Evolutionary conservation across 2,329 filamentous ascomycete genomes (phyloP).

Genomic region (Aspergillus chevalieri): DNA sequence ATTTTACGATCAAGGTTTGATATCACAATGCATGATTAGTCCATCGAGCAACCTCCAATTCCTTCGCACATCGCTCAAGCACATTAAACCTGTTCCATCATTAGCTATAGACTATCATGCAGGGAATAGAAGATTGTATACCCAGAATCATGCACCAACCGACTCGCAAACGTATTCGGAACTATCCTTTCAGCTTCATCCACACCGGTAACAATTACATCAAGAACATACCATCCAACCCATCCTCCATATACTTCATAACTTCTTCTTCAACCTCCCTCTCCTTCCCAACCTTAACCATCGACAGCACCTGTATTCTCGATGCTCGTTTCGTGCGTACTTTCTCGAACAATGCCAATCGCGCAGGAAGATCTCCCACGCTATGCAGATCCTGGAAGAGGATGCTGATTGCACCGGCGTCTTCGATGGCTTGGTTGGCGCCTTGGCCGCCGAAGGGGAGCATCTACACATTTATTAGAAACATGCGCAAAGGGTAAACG

Average conservation of each 20-base stretch:
- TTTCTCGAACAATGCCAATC: constrained; percentile 1
- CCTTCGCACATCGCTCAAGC: background rate
- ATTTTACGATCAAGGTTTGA: too few species aligned
- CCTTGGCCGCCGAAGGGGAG: constrained; percentile 22
- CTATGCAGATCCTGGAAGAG: constrained; percentile 9
- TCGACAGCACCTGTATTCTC: constrained; percentile 2
- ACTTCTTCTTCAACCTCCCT: background rate
- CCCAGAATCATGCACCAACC: background rate
- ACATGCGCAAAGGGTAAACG: background rate
- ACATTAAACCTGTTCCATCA: background rate
- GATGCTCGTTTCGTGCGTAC: background rate
- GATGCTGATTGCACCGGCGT: constrained; percentile 24
- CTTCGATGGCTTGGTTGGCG: constrained; percentile 29
- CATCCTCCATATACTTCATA: background rate
- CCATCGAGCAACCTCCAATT: background rate
- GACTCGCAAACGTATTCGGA: background rate
- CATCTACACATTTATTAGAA: constrained; percentile 11
- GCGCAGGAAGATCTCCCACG: background rate
- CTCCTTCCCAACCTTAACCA: constrained; percentile 1
- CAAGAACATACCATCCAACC: background rate
- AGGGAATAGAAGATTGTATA: background rate
- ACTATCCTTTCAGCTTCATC: background rate
- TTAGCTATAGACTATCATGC: background rate
- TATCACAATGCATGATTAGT: too few species aligned
- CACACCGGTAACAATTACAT: background rate